Percentiles rank a stretch among this genome's conserved stretches.
These are phyloP conservation scores for Solanum clarkiae DNA, from an alignment of 257 asterid genomes.

Conservation along the genomic window DNA sequence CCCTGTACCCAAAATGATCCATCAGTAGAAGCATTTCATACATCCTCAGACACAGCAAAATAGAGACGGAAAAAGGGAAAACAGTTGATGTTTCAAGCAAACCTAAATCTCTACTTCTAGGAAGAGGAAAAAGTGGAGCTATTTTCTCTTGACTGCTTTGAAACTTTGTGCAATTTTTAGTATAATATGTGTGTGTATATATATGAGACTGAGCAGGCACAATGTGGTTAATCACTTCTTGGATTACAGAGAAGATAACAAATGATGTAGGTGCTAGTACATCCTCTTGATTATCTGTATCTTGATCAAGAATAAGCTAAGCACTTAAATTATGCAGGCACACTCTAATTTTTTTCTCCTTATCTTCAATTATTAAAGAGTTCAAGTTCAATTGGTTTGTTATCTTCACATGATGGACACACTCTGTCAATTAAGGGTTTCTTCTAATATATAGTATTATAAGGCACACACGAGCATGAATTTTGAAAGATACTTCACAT, in stretches of 20 bases:
- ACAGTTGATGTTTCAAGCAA: neutral
- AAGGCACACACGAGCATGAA: neutral
- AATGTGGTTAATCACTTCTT: neutral
- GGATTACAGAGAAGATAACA: neutral
- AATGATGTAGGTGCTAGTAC: neutral
- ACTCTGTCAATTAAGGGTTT: neutral
- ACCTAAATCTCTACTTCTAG: neutral
- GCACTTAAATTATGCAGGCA: neutral
- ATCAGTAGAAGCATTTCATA: neutral
- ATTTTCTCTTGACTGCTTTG: neutral
- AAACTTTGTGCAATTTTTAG: neutral
- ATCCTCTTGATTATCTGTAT: neutral
- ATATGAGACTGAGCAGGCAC: neutral
- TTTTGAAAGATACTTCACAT: neutral
- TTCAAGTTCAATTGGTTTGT: neutral
- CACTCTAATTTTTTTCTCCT: neutral
- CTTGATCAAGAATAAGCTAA: neutral
- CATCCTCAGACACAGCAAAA: neutral
- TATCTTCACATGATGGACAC: neutral
- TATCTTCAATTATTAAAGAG: neutral
- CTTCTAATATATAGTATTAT: neutral
- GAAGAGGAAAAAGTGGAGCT: neutral
- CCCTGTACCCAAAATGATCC: constrained; percentile 38
- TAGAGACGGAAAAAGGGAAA: neutral
- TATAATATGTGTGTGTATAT: neutral